These are phyloP conservation scores for Russula virescens DNA, from an alignment of 768 basidiomycete species.

Conservation along the genomic window DNA sequence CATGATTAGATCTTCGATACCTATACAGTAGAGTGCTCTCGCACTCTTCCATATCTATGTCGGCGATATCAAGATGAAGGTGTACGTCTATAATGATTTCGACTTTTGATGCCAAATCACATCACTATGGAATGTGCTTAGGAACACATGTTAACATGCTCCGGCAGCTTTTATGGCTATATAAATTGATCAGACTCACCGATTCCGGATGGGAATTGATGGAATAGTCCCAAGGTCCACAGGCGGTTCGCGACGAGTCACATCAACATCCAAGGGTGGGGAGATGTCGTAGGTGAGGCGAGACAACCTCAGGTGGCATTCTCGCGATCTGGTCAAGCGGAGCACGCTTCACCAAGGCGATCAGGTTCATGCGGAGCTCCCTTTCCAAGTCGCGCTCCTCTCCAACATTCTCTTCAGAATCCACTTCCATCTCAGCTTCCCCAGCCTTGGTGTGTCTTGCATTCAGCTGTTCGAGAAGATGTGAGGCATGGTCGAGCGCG, in stretches of 20 bases:
- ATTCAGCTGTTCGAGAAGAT: constrained; percentile 44
- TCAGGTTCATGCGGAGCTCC: constrained; percentile 63
- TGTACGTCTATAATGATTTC: neutral
- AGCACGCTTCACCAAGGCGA: constrained; percentile 72
- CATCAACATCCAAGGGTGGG: constrained; percentile 21
- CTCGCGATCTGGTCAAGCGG: constrained; percentile 46
- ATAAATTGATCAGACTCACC: neutral
- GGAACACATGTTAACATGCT: neutral
- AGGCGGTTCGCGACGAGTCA: neutral
- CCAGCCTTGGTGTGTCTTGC: constrained; percentile 24
- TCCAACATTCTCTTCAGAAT: constrained; percentile 4
- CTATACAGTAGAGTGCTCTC: neutral
- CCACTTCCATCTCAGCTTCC: constrained; percentile 13
- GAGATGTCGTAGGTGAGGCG: constrained; percentile 21
- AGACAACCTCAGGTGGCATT: constrained; percentile 22
- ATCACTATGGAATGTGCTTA: neutral
- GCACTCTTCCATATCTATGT: neutral
- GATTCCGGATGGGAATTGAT: neutral
- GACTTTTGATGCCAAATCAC: neutral
- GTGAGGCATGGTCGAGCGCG: constrained; percentile 55
- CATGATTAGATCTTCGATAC: neutral
- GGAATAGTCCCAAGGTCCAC: neutral
- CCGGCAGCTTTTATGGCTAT: neutral
- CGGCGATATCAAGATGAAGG: neutral
- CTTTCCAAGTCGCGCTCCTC: constrained; percentile 48